These are phyloP conservation scores for Diplodia intermedia DNA, from an alignment of 2,329 filamentous ascomycete species.

Conservation along the genomic window DNA sequence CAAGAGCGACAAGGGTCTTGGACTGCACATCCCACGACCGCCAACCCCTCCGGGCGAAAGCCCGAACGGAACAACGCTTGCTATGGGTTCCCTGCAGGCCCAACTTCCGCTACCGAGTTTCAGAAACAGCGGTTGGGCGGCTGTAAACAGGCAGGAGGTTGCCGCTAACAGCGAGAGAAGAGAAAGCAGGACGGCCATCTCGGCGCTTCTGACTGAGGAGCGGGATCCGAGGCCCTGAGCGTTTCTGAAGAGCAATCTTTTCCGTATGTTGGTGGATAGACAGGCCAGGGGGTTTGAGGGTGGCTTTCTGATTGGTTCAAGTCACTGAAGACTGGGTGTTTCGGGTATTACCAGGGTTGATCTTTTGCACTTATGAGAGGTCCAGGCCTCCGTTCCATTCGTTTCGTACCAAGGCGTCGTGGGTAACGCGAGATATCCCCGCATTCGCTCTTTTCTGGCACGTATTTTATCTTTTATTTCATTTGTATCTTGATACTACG, in stretches of 20 bases:
- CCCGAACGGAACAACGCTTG: conserved; percentile 16
- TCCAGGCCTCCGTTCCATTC: conserved; percentile 16
- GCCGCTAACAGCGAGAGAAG: conserved; percentile 13
- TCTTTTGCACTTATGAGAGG: neutral
- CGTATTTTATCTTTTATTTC: conserved; percentile 11
- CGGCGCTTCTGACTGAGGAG: conserved; percentile 30
- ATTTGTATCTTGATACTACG: conserved; percentile 16
- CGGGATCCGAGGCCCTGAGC: conserved; percentile 25
- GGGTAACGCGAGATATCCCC: conserved; percentile 14
- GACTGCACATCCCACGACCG: conserved; percentile 24
- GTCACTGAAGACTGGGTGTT: conserved; percentile 9
- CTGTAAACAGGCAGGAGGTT: conserved; percentile 14
- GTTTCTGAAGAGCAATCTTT: conserved; percentile 13
- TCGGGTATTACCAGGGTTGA: neutral
- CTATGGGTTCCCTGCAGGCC: conserved; percentile 19
- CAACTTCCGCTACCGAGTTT: conserved; percentile 21
- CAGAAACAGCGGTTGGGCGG: conserved; percentile 10
- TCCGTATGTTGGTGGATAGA: conserved; percentile 16
- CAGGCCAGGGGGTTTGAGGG: conserved; percentile 1
- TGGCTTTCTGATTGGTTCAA: conserved; percentile 16
- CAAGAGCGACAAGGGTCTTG: conserved; percentile 24
- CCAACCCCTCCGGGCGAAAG: conserved; percentile 30
- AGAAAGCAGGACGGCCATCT: conserved; percentile 26
- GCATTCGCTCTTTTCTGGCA: conserved; percentile 20
- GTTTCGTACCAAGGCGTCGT: conserved; percentile 20